These are phyloP conservation scores for Chrysoporthe cubensis DNA, from an alignment of 2,329 filamentous ascomycete genomes.

Conservation along the genomic window DNA sequence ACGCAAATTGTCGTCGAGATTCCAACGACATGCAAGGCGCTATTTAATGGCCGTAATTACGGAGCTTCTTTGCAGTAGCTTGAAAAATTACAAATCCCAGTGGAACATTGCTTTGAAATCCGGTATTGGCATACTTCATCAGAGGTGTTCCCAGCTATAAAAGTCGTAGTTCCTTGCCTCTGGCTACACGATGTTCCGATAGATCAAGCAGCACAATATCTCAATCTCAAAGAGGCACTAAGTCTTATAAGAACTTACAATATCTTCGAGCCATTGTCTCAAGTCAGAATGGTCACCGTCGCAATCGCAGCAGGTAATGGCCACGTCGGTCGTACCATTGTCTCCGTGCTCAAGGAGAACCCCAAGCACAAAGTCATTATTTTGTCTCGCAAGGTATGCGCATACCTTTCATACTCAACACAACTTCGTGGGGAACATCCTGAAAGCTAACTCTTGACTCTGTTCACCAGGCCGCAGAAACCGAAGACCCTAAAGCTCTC, in stretches of 20 bases:
- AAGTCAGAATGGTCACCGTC: background rate
- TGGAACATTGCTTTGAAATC: background rate
- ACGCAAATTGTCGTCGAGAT: background rate
- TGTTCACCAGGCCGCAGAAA: background rate
- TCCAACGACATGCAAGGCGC: background rate
- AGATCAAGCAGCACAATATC: background rate
- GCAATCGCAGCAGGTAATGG: slow-evolving; percentile 3
- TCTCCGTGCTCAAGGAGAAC: background rate
- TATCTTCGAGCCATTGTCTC: background rate
- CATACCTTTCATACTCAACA: background rate
- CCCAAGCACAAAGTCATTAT: background rate
- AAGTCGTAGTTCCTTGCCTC: background rate
- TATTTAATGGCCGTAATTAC: background rate
- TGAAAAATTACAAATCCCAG: background rate
- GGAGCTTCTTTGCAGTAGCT: background rate
- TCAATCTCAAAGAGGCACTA: background rate
- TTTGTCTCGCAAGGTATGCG: background rate
- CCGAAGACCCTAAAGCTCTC: background rate
- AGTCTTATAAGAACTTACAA: background rate
- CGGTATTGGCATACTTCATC: background rate
- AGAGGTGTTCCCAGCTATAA: background rate
- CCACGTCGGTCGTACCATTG: background rate
- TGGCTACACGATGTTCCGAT: background rate
- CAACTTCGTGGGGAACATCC: background rate
- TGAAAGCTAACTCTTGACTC: background rate